Conservation (phyloP, 345 rosid genomes). For the Sapria himalayana region DNA sequence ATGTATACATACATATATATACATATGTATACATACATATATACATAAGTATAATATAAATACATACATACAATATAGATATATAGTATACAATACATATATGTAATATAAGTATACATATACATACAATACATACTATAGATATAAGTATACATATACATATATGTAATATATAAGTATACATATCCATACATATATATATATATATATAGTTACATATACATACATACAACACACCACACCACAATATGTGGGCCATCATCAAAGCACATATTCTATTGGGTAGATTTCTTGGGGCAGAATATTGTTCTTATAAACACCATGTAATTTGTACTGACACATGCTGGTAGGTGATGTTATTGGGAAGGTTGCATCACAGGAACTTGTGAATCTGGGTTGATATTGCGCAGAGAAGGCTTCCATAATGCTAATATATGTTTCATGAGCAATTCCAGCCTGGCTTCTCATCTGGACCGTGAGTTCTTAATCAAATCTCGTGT, state of each 20-base stretch:
- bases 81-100: background rate
- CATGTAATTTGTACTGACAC: no score
- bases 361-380: conserved; percentile 95
- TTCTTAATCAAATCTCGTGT: no score
- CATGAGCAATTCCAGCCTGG: conserved; percentile 95
- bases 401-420: conserved; percentile 93
- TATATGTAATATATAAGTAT: background rate
- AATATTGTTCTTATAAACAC: no score
- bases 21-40: background rate
- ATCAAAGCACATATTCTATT: no score
- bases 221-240: background rate
- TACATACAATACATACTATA: background rate
- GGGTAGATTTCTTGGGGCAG: no score
- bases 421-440: conserved; percentile 85
- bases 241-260: background rate
- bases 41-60: background rate
- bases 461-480: conserved; percentile 90
- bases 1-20: background rate
- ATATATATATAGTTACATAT: background rate
- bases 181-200: background rate
- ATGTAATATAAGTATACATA: background rate
- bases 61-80: background rate
- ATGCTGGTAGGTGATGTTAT: conserved; percentile 87
- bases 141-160: background rate
- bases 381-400: conserved; percentile 87